Percentiles rank a stretch among this genome's conserved stretches.
Conservation (phyloP, 257 asterid genomes). For the Salvia miltiorrhiza region DNA sequence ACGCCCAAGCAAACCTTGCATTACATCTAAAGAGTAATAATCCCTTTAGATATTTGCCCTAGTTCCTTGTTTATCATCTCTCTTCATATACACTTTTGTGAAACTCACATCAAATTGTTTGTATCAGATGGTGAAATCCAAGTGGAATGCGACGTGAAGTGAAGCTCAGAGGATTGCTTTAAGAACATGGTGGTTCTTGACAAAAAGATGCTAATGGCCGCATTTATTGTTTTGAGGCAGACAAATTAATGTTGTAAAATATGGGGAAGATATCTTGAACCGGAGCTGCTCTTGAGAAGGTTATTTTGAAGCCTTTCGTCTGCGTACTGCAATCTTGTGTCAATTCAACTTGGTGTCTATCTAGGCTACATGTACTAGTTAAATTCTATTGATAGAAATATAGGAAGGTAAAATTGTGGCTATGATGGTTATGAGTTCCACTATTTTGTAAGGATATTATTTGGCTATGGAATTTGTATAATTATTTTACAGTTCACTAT, state of each 20-base stretch:
- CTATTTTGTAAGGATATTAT: not conserved
- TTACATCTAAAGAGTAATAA: slow-evolving; percentile 58
- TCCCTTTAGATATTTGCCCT: not conserved
- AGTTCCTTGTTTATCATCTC: not conserved
- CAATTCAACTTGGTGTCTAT: not conserved
- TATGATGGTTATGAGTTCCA: not conserved
- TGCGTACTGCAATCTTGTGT: not conserved
- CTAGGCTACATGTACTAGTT: not conserved
- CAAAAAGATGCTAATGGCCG: slow-evolving; percentile 1
- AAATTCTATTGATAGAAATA: not conserved
- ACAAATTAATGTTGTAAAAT: slow-evolving; percentile 11
- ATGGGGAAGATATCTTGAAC: not conserved
- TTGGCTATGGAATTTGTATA: not conserved
- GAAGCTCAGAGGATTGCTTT: not conserved
- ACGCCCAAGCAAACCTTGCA: slow-evolving; percentile 79
- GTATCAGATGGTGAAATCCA: slow-evolving; percentile 60
- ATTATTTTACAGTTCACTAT: not conserved
- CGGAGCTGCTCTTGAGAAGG: not conserved
- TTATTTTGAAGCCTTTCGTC: not conserved
- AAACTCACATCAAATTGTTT: not conserved
- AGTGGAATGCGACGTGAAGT: slow-evolving; percentile 52
- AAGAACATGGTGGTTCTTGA: slow-evolving; percentile 12
- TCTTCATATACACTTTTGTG: not conserved
- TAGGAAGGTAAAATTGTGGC: not conserved
- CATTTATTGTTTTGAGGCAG: not conserved